Conservation (phyloP, 345 rosid genomes). For the Geranium brycei region DNA sequence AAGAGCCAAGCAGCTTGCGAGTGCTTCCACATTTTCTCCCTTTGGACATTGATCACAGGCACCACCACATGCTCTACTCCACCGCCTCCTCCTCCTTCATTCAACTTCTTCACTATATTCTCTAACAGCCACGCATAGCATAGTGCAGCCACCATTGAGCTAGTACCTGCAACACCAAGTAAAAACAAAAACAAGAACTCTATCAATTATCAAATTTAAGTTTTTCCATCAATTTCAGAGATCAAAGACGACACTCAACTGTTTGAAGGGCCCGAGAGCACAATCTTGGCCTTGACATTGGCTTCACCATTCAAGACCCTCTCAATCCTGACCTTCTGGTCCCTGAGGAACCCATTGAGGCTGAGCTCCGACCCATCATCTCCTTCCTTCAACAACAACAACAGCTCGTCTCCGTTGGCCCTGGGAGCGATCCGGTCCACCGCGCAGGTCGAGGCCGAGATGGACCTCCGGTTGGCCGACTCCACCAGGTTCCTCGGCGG, state of each 20-base stretch:
- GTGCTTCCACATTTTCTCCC: constrained; percentile 48
- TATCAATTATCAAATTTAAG: neutral
- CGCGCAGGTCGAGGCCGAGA: constrained; percentile 40
- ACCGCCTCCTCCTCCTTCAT: constrained; percentile 13
- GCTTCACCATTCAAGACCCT: constrained; percentile 25
- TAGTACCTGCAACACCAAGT: constrained; percentile 29
- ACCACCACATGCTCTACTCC: constrained; percentile 14
- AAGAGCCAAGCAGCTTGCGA: constrained; percentile 57
- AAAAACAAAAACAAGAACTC: no score
- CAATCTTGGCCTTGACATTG: constrained; percentile 31
- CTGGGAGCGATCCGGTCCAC: constrained; percentile 17
- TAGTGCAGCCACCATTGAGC: constrained; percentile 55
- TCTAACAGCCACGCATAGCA: constrained; percentile 52
- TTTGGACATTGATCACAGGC: constrained; percentile 51
- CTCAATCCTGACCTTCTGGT: constrained; percentile 31
- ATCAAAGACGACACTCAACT: constrained; percentile 22
- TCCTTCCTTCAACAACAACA: constrained; percentile 16
- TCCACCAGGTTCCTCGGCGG: constrained; percentile 45
- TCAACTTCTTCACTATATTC: constrained; percentile 25
- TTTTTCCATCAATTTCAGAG: neutral
- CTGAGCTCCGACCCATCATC: constrained; percentile 9
- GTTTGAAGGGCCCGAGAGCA: constrained; percentile 53
- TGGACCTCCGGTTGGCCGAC: constrained; percentile 31
- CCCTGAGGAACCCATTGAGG: constrained; percentile 38
- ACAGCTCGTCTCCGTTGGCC: constrained; percentile 8